Conservation (phyloP, 257 asterid genomes). For the Prunella vulgaris region DNA sequence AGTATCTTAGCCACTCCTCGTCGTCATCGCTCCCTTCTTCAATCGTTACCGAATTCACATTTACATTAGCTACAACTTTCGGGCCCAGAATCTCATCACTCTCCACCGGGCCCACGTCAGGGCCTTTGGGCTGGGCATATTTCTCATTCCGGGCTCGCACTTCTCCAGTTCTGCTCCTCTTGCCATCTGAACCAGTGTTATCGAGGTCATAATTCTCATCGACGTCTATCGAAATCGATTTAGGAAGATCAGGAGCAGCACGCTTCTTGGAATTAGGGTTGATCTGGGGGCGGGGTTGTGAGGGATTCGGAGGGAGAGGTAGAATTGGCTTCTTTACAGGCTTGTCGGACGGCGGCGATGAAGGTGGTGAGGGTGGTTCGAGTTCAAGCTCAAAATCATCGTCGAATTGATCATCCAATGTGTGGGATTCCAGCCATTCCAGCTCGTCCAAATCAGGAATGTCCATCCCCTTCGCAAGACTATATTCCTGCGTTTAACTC, state of each 20-base stretch:
- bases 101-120: conserved; percentile 16
- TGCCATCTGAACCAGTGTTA: conserved; percentile 8
- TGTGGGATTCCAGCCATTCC: conserved; percentile 76
- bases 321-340: conserved; percentile 39
- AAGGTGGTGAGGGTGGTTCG: conserved; percentile 49
- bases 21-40: conserved; percentile 32
- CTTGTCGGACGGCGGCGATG: conserved; percentile 42
- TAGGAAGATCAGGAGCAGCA: conserved; percentile 29
- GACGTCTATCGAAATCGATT: conserved; percentile 12
- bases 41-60: conserved; percentile 12
- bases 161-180: conserved; percentile 30
- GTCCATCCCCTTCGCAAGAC: conserved; percentile 45
- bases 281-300: conserved; percentile 27
- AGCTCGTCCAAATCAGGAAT: conserved; percentile 78
- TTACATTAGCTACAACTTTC: conserved; percentile 4
- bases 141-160: conserved; percentile 23
- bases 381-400: conserved; percentile 44
- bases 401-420: conserved; percentile 36
- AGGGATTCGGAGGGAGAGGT: conserved; percentile 49
- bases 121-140: background rate
- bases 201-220: background rate
- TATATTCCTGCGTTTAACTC: background rate
- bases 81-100: conserved; percentile 16
- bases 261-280: conserved; percentile 45
- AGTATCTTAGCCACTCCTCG: conserved; percentile 58